Percentiles rank a stretch among this genome's conserved stretches.
These are phyloP conservation scores for Pyricularia pennisetigena DNA, from an alignment of 2,329 filamentous ascomycete genomes.

Conservation along the genomic window DNA sequence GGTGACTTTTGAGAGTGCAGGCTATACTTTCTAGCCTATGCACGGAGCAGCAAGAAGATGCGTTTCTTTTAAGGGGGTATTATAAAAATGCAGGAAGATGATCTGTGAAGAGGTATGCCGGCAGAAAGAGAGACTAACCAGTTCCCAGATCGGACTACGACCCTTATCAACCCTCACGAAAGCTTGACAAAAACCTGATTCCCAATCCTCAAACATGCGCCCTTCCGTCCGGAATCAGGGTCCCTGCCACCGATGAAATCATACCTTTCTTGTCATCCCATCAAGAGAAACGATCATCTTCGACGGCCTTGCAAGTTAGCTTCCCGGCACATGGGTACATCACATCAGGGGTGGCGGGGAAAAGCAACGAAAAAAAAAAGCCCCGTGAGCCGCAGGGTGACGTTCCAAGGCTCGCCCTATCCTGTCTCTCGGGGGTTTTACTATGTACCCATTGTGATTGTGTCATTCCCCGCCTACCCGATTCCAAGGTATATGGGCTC, in stretches of 20 bases:
- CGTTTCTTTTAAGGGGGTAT: neutral
- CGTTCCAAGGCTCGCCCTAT: neutral
- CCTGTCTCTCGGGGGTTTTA: neutral
- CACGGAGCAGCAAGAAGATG: neutral
- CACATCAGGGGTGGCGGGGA: neutral
- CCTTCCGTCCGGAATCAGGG: neutral
- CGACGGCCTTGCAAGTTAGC: neutral
- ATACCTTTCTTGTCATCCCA: slow-evolving; percentile 3
- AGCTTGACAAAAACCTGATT: slow-evolving; percentile 7
- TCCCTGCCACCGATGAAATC: slow-evolving; percentile 7
- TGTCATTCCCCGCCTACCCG: neutral
- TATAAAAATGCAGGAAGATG: neutral
- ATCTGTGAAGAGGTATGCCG: neutral
- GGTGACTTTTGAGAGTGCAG: neutral
- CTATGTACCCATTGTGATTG: neutral
- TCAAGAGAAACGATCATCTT: neutral
- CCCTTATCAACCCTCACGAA: slow-evolving; percentile 1
- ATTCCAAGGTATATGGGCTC: neutral
- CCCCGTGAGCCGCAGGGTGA: neutral
- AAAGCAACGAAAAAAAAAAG: neutral
- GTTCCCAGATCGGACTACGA: neutral
- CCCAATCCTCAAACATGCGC: neutral
- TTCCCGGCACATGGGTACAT: neutral
- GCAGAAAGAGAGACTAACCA: neutral
- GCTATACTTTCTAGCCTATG: neutral